Base-by-base conservation (phyloP, 139 green algal genomes). In the Haematococcus lacustris region DNA sequence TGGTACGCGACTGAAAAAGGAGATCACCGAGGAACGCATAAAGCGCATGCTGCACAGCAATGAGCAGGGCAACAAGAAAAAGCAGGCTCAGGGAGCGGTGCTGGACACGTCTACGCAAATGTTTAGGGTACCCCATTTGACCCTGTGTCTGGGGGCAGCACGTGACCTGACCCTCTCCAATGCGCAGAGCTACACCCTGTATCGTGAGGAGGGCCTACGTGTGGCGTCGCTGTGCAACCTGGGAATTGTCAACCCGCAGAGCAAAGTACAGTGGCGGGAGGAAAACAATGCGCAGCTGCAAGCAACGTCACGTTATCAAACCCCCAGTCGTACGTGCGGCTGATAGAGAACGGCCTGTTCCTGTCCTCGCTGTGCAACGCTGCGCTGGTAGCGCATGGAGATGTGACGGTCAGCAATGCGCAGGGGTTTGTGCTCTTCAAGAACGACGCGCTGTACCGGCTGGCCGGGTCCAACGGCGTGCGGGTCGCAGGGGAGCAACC, bases 261-360 rank as follows among this genome's bases (percentile, higher is more conserved):
- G n/a, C n/a, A n/a, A n/a, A n/a, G n/a, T n/a, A n/a, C n/a, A n/a
- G n/a, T n/a, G n/a, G n/a, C n/a, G n/a, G n/a, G n/a, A n/a, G n/a
- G n/a, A n/a, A n/a, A 57, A 57, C 47, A 57, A 13, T 21, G 47
- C 47, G 47, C 68, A 33, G 74, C 79, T 47, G 73, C 70, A 25
- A 50, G 37, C 41, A 32, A 28, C 66, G 59, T 39, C 66, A n/a
- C 35, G 39, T 30, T 26, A 21, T 51, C 40, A n/a, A 38, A 57
- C 47, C 47, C 47, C 47, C 47, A 57, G 47, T 28, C 13, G 13
- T 57, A 57, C 47, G 47, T 28, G 47, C 47, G 21, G 47, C 21
- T 57, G 13, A 57, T 13, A 21, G 47, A 57, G 47, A 21, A 57
- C 21, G 47, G 47, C 47, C 47, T 57, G 47, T 57, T 57, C 47